Conservation (phyloP, 441 rosid species). For the Brassica balearica region DNA sequence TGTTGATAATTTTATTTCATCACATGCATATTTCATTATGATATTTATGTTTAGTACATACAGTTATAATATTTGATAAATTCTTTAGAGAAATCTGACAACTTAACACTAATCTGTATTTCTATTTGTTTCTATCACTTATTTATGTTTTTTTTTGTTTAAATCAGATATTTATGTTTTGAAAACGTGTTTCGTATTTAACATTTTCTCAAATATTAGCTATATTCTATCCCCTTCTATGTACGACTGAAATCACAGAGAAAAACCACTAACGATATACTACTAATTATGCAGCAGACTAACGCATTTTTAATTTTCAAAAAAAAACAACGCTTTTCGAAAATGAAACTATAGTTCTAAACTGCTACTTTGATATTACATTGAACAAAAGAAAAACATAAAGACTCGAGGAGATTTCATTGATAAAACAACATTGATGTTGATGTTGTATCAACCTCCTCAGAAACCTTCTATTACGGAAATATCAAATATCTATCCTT, state of each 20-base stretch:
- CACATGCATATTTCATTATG: constrained; percentile 35
- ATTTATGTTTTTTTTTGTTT: background rate
- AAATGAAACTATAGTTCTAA: background rate
- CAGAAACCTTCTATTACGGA: background rate
- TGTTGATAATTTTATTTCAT: constrained; percentile 34
- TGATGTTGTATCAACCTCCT: background rate
- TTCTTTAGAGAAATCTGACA: background rate
- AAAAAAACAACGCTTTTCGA: background rate
- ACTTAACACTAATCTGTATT: background rate
- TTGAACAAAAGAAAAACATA: background rate
- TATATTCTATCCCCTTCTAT: background rate
- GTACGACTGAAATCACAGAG: background rate
- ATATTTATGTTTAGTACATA: background rate
- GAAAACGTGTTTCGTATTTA: constrained; percentile 4
- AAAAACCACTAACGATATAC: background rate
- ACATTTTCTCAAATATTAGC: constrained; percentile 6
- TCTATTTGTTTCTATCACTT: background rate
- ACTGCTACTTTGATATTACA: background rate
- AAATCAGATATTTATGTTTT: background rate
- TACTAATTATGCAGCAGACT: background rate
- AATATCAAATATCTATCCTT: background rate
- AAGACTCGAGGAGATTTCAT: background rate
- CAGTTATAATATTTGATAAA: background rate
- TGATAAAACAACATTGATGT: background rate
- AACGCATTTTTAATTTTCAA: background rate